A percentile compares a stretch with the other conserved stretches of the same genome.
Conservation (phyloP, 352 stramenopile genomes). For the Pythium graminicola region DNA sequence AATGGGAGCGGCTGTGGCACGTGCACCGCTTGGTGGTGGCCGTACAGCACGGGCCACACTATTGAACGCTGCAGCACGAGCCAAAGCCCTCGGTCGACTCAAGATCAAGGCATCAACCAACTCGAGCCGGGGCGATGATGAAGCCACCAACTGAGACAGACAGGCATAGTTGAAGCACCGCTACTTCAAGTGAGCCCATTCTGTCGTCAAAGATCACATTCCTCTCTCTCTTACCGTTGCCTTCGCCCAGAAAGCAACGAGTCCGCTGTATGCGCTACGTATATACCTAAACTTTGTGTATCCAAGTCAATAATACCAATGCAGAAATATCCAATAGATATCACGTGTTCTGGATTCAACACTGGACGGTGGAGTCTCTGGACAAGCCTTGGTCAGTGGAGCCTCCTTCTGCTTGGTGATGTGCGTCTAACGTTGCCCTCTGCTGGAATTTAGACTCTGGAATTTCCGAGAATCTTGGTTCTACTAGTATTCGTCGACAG, state of each 20-base stretch:
- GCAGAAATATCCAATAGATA: neutral
- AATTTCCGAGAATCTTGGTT: neutral
- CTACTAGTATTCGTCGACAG: slow-evolving; percentile 1
- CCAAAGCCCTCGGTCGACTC: slow-evolving; percentile 18
- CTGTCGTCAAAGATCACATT: no score
- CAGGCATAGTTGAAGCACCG: neutral
- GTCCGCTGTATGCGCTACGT: neutral
- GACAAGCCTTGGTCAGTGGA: no score
- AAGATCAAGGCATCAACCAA: slow-evolving; percentile 16
- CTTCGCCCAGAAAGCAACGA: slow-evolving; percentile 1
- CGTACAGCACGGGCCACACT: slow-evolving; percentile 16
- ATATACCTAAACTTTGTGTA: no score
- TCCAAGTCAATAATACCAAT: no score
- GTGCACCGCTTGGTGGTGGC: neutral
- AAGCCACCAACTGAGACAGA: slow-evolving; percentile 2
- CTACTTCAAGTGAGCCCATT: slow-evolving; percentile 10
- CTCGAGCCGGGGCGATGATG: neutral
- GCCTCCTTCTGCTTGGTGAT: neutral
- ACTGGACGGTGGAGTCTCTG: neutral
- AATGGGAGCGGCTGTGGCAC: neutral
- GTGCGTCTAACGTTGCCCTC: no score
- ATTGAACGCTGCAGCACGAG: slow-evolving; percentile 11
- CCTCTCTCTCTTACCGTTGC: no score
- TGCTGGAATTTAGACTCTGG: no score
- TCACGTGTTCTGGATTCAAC: neutral